Base-by-base conservation (phyloP, 129 eudicot species). In the Calendula officinalis region DNA sequence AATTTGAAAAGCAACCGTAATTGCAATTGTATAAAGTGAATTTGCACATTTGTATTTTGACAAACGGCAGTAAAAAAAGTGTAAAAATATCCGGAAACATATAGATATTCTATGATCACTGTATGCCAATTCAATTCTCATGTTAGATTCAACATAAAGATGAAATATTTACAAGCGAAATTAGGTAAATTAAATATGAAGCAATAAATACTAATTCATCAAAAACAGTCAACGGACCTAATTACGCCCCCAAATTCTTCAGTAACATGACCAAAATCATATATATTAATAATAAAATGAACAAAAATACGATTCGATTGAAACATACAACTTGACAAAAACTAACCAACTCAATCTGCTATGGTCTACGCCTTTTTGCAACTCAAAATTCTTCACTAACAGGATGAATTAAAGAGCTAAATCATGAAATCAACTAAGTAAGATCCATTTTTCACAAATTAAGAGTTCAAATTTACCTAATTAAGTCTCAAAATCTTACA, bases 31-130 rank as follows among this genome's bases (percentile, higher is more conserved):
- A 64, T 1, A 32, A 13, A 14, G 36, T 64, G 44, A 64, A 46
- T 15, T 34, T 48, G 9, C 62, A 50, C 5, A 35, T 57, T 35
- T 68, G 46, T 55, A 43, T 68, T 56, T 7, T n/a, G 43, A 45
- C 44, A 36, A 37, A 38, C 66, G 16, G 45, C 48, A 46, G 22
- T 34, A 47, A 38, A 13, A 33, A 55, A 68, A n/a, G 56, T 11
- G 30, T 22, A 22, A 22, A 22, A 22, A 22, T 22, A 22, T 22
- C 1, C 30, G 30, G 34, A 62, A 27, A 12, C 52, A 62, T 8
- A 4, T 22, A 62, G 37, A 43, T n/a, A 22, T 22, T 22, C n/a
- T 22, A 22, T 22, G 30, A 22, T 0, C 30, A 22, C 30, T 22
- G 2, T 22, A 22, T 22, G 7, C 40, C 11, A 12, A 40, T 39